Evolutionary conservation across 768 basidiomycete genomes (phyloP), one percentile per base, ranked within the genome.

Genomic region (Leccinum incarnatum): DNA sequence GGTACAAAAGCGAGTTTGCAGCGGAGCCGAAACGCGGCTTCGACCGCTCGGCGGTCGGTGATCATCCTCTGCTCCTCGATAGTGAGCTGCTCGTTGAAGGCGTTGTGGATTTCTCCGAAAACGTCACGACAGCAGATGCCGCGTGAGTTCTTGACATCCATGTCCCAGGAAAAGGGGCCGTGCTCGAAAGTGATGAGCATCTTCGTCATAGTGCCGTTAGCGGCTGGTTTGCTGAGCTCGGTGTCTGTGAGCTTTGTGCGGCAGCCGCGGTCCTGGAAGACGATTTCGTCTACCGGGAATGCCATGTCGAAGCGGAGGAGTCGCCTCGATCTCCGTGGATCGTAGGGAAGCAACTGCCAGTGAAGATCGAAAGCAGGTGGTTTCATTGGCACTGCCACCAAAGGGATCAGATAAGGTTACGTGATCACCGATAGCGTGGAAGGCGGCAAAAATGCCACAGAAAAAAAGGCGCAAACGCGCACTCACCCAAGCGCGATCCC

Each of bases 71-170:
- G 75, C 32, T 87, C 84, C 34, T 77, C 73, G 23, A 65, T 63
- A 1, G 79, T 79, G 67, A 88, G 71, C 8, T 74, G 75, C 37
- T 73, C 69, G 50, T 78, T 69, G 59, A 80, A 83, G 5, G 77
- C 71, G 46, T 80, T 76, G 65, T 83, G 79, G 27, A 89, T 85
- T 10, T 78, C 81, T 55, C 79, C 69, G 65, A 87, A 85, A 34
- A 89, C 78, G 53, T 88, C 86, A 23, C 81, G 76, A 63, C 83
- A 81, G 14, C 79, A 72, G 56, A 87, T 74, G 12, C 80, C 80
- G 45, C 68, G 69, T 21, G 72, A 52, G 37, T 78, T 75, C 51
- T 76, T 74, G 57, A 84, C 77, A 54, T 77, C 62, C 40, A 84
- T 72, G 5, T 72, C 72, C 76, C 76, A 78, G 36, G 67, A 66